These are phyloP conservation scores for Houttuynia cordata DNA, from an alignment of 164 flowering plant species.

Conservation along the genomic window DNA sequence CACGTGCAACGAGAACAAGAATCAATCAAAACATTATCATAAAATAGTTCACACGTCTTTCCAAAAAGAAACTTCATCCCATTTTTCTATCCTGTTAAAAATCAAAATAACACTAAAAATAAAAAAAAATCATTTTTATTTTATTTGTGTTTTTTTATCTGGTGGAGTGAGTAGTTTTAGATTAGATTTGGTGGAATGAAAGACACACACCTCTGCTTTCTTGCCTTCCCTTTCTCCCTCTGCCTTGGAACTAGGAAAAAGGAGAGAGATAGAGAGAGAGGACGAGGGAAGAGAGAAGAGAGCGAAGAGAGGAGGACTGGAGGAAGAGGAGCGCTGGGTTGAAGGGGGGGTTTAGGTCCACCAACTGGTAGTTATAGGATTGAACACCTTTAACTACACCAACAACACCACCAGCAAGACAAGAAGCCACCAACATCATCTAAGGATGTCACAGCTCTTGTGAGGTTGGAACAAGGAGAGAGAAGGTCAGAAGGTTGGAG, in stretches of 20 bases:
- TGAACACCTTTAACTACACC: conserved; percentile 46
- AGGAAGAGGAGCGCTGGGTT: conserved; percentile 21
- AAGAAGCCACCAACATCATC: conserved; percentile 4
- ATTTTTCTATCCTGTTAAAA: too few relatives aligned
- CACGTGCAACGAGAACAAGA: too few relatives aligned
- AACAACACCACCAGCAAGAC: conserved; percentile 8
- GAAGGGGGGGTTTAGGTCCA: conserved; percentile 66
- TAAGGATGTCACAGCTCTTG: conserved; percentile 4
- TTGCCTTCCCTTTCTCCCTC: not conserved
- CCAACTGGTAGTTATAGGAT: conserved; percentile 80
- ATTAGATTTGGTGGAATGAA: not conserved
- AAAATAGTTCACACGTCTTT: too few relatives aligned
- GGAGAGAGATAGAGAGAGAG: not conserved
- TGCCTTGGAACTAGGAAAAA: not conserved
- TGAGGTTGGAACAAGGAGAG: not conserved
- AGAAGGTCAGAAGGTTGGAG: conserved; percentile 9
- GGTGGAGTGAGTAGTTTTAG: not conserved
- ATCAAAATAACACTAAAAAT: too few relatives aligned
- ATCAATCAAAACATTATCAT: too few relatives aligned
- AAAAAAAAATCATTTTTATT: too few relatives aligned
- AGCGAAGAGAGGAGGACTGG: conserved; percentile 9
- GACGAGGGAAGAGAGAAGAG: conserved; percentile 10
- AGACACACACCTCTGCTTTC: not conserved
- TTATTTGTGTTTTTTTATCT: not conserved
- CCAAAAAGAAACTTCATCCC: too few relatives aligned